A percentile compares a stretch with the other conserved stretches of the same genome.
phyloP scores from a whole-genome alignment of 345 rosid genomes.

The Luvunga scandens region DNA sequence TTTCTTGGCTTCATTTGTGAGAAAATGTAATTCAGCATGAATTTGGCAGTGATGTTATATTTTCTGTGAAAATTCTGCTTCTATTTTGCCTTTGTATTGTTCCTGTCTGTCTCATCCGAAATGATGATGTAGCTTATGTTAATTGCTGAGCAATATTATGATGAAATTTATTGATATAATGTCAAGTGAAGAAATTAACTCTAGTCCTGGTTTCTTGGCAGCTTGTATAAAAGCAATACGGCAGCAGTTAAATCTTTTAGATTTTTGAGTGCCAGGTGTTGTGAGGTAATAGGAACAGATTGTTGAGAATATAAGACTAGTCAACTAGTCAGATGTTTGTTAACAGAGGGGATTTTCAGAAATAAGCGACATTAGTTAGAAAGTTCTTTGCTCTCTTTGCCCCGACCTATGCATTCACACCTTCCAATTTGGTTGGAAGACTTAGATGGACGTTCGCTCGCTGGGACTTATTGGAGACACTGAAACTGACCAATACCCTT shows the following conservation, averaged over 20 bases:
- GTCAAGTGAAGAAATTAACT: neutral
- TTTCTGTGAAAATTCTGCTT: neutral
- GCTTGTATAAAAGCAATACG: slow-evolving; percentile 6
- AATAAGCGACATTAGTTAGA: neutral
- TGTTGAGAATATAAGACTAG: neutral
- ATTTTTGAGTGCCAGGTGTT: slow-evolving; percentile 12
- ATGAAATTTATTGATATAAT: neutral
- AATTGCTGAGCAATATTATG: neutral
- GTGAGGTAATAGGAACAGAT: slow-evolving; percentile 9
- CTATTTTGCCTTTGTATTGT: neutral
- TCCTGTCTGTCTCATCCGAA: neutral
- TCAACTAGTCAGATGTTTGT: neutral
- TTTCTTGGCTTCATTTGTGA: neutral
- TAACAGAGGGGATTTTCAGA: slow-evolving; percentile 8
- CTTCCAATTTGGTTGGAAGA: slow-evolving; percentile 26
- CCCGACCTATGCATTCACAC: slow-evolving; percentile 22
- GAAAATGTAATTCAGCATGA: neutral
- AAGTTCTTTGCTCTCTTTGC: neutral
- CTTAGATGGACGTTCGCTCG: slow-evolving; percentile 61
- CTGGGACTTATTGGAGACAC: slow-evolving; percentile 32
- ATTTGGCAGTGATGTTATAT: neutral
- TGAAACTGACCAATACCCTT: slow-evolving; percentile 47
- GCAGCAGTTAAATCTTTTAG: neutral
- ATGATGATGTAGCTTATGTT: neutral
- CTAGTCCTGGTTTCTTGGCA: slow-evolving; percentile 11